Evolutionary conservation across 2,329 filamentous ascomycete genomes (phyloP), one percentile per base, ranked within the genome.

Genomic region (Hypoxylon sp.): DNA sequence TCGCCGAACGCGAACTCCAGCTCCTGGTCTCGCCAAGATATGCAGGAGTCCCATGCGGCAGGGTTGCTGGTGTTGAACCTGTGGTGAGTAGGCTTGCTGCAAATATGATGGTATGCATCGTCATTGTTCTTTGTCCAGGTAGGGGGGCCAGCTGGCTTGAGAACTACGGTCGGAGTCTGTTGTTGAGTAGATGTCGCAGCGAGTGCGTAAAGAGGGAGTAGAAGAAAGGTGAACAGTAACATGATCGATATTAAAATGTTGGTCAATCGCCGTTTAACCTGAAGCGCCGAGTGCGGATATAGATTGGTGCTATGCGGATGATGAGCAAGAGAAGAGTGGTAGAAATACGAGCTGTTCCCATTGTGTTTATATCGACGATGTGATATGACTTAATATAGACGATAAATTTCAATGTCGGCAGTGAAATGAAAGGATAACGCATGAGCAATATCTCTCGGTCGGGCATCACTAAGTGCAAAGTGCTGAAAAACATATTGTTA

Each of bases 161-260:
- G 21, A 17, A 32, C 5, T 9, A 23, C 2, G 9, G 32, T 21
- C 14, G 32, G 36, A 17, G 3, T 17, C 46, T 38, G 13, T 2
- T 19, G 19, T n/a, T 19, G 11, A 32, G 53, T n/a, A 38, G 38
- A 13, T 17, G 60, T 49, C 14, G 48, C 28, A 9, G 71, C 62
- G 17, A 70, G 55, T 13, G 23, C 62, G 38, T 36, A 43, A 17
- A 70, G 57, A n/a, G 65, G 55, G 4, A 68, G 30, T 10, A 68
- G 10, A 9, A 72, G 48, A 19, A 64, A 30, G 10, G 46, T n/a
- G 17, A 63, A 17, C 36, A 63, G 41, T 32, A 65, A 62, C 68
- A 69, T 60, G 21, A 25, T 64, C 38, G 21, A 32, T 23, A 30
- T 23, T 21, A 25, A 25, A 11, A 41, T 65, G 36, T 13, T 36